Conservation (phyloP, 345 rosid genomes). For the Noccaea caerulescens region DNA sequence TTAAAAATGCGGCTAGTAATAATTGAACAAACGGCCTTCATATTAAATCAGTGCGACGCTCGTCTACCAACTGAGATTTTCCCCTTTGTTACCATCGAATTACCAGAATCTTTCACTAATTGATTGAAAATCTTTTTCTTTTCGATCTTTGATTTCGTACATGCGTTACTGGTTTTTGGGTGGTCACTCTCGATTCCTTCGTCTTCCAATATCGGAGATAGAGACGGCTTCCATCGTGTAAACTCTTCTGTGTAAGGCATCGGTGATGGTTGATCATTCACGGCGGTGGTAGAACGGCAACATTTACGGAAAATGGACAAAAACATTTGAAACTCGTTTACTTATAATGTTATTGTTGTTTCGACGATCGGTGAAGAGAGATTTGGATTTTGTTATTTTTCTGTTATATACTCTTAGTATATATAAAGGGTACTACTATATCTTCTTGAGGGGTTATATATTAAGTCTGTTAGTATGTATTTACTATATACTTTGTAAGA, state of each 20-base stretch:
- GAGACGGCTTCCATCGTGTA: conserved; percentile 23
- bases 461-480: too few species aligned
- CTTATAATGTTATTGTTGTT: too few species aligned
- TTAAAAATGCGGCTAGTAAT: too few species aligned
- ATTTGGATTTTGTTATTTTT: too few species aligned
- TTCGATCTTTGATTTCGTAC: neutral
- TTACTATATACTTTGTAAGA: too few species aligned
- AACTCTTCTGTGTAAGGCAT: neutral
- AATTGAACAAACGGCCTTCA: too few species aligned
- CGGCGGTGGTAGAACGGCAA: neutral
- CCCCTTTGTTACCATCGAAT: neutral
- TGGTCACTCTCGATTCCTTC: conserved; percentile 10
- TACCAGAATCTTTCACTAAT: neutral
- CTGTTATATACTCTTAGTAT: too few species aligned
- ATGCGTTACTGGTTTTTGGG: neutral
- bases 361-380: too few species aligned
- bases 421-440: too few species aligned
- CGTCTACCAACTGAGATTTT: too few species aligned
- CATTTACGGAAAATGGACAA: conserved; percentile 4
- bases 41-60: too few species aligned
- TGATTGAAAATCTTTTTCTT: neutral
- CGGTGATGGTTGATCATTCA: neutral
- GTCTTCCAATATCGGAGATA: conserved; percentile 24
- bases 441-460: too few species aligned
- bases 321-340: neutral